Percentiles rank a stretch among this genome's conserved stretches.
Conservation (phyloP, 2,329 filamentous ascomycete species). For the Scytalidium sp. region DNA sequence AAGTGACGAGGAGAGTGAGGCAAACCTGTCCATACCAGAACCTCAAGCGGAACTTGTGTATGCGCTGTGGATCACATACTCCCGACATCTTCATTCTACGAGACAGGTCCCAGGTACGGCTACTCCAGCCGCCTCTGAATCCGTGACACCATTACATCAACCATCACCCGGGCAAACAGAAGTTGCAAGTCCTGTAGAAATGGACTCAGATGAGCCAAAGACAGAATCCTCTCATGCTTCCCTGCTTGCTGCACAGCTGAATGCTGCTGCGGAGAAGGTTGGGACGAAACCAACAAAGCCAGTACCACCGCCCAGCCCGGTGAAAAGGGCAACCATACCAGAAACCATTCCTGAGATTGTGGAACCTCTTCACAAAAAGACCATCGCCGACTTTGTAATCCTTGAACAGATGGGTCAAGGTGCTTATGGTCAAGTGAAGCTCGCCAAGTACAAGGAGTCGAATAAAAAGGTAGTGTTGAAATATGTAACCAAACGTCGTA, state of each 20-base stretch:
- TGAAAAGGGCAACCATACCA: conserved; percentile 31
- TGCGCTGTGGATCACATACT: conserved; percentile 97
- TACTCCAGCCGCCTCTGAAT: conserved; percentile 61
- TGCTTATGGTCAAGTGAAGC: conserved; percentile 95
- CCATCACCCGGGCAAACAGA: conserved; percentile 73
- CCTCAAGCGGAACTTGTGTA: conserved; percentile 77
- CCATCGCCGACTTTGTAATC: conserved; percentile 85
- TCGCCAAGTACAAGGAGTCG: conserved; percentile 78
- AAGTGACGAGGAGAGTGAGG: conserved; percentile 46
- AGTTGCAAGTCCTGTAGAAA: conserved; percentile 53
- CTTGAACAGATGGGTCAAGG: conserved; percentile 98
- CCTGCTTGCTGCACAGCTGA: conserved; percentile 53
- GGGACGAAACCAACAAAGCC: conserved; percentile 49
- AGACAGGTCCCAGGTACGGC: conserved; percentile 57
- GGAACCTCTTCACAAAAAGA: conserved; percentile 63
- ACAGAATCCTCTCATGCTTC: conserved; percentile 38
- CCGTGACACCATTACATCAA: conserved; percentile 71
- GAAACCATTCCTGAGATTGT: conserved; percentile 27
- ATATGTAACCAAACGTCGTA: conserved; percentile 94
- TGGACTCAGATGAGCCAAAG: conserved; percentile 48
- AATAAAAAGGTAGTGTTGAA: conserved; percentile 89
- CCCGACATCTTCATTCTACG: conserved; percentile 80
- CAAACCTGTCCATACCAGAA: conserved; percentile 28
- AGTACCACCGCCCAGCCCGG: conserved; percentile 27
- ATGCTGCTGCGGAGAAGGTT: conserved; percentile 52